Evolutionary conservation across 352 stramenopile species (phyloP).

Genomic region (Bremia lactucae): DNA sequence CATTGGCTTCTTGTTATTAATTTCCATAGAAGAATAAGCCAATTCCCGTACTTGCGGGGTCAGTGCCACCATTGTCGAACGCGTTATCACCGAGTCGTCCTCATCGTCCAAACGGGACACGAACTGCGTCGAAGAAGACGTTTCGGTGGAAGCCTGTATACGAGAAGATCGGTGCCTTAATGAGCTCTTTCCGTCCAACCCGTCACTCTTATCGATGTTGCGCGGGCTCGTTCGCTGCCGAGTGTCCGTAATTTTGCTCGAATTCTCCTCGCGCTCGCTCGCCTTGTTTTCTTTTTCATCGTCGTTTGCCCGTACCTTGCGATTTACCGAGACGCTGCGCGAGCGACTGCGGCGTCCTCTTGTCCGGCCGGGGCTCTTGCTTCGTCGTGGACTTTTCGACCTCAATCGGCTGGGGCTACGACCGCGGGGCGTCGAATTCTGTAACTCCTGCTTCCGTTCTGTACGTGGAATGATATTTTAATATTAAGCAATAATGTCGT

Average conservation of each 20-base stretch:
- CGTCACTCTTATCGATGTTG: slow-evolving; percentile 10
- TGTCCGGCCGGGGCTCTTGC: slow-evolving; percentile 27
- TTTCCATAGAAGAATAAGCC: slow-evolving; percentile 6
- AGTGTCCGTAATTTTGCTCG: too few relatives aligned
- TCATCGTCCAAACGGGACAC: slow-evolving; percentile 34
- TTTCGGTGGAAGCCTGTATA: slow-evolving; percentile 15
- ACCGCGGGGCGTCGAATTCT: slow-evolving; percentile 21
- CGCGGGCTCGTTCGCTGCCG: slow-evolving; percentile 13
- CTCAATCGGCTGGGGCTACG: slow-evolving; percentile 32
- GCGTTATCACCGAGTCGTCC: slow-evolving; percentile 35
- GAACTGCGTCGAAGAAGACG: slow-evolving; percentile 20
- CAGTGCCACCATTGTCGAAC: slow-evolving; percentile 39
- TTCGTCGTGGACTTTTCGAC: slow-evolving; percentile 23
- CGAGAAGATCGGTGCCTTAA: slow-evolving; percentile 10
- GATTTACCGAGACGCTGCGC: slow-evolving; percentile 21
- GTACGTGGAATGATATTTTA: too few relatives aligned
- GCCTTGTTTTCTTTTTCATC: slow-evolving; percentile 13
- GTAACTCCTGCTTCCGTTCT: slow-evolving; percentile 50
- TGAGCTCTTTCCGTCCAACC: slow-evolving; percentile 11
- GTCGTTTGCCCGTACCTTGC: slow-evolving; percentile 14
- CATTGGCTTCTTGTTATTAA: slow-evolving; percentile 24
- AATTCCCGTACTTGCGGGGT: slow-evolving; percentile 20
- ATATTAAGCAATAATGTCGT: too few relatives aligned
- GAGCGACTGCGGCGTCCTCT: slow-evolving; percentile 37
- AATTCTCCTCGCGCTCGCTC: slow-evolving; percentile 4